Evolutionary conservation across 2,329 filamentous ascomycete species (phyloP), one percentile per base, ranked within the genome.

Genomic region (Canariomyces notabilis): DNA sequence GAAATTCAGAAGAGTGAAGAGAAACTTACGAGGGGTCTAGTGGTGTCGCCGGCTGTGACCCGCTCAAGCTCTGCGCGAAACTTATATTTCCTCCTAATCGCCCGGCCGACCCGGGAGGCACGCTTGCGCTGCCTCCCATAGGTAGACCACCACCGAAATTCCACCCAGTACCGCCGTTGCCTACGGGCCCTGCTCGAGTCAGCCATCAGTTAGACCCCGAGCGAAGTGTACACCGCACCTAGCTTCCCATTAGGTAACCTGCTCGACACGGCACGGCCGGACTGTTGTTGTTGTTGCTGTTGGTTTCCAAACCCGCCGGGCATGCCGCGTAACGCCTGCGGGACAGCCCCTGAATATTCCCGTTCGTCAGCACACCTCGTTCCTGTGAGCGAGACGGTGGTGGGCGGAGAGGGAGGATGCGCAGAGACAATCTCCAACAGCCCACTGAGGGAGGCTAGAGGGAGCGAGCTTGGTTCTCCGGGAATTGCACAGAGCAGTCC

Each of bases 1-100:
- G 31, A 46, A 49, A 36, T 18, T 6, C 15, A 8, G 35, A 9
- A 2, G 20, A n/a, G n/a, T n/a, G n/a, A n/a, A n/a, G n/a, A n/a
- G n/a, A n/a, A 29, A 82, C 80, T 67, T 77, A 84, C 80, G 79
- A 81, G 47, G 79, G 69, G 62, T 85, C 81, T 50, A 84, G 66
- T 34, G 79, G 74, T 52, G 80, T 79, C 56, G 76, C 69, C 57
- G 77, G 74, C 64, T 82, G 79, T 48, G 80, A 82, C 52, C 77
- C 77, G 59, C 74, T 75, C 59, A 84, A 68, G 60, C 79, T 83
- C 62, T 84, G 80, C 39, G 80, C 80, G 65, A 84, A 84, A 64
- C 80, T 84, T 49, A 80, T 69, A 63, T 76, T 80, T 57, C 77
- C 71, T 52, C 78, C 72, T 59, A 79, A 65, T 67, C 80, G 74